Percentiles rank a stretch among this genome's conserved stretches.
phyloP scores from a whole-genome alignment of 2,329 filamentous ascomycete genomes.

The Tolypocladium amazonense region DNA sequence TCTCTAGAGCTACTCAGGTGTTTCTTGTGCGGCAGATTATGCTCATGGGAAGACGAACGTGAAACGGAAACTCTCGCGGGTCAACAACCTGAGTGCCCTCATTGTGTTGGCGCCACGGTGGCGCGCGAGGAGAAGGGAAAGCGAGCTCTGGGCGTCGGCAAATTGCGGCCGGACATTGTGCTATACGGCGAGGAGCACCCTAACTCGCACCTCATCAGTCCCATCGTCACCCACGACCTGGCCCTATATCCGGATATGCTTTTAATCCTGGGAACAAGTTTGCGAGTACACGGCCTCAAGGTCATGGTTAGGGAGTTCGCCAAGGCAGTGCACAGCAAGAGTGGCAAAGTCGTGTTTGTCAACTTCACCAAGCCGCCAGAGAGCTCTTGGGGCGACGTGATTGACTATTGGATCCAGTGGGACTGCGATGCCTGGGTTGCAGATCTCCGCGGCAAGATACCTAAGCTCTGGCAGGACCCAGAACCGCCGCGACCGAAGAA shows the following conservation, averaged over 20 bases:
- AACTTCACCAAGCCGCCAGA: constrained; percentile 64
- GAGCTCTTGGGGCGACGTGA: constrained; percentile 61
- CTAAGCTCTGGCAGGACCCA: constrained; percentile 47
- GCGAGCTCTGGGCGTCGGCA: constrained; percentile 55
- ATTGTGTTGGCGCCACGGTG: constrained; percentile 51
- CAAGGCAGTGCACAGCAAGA: constrained; percentile 56
- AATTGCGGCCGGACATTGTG: constrained; percentile 61
- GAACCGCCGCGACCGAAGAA: constrained; percentile 31
- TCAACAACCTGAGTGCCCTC: constrained; percentile 55
- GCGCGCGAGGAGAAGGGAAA: constrained; percentile 55
- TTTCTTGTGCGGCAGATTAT: constrained; percentile 47
- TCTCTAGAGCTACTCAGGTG: constrained; percentile 56
- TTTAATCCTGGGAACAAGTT: constrained; percentile 59
- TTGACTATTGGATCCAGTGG: constrained; percentile 67
- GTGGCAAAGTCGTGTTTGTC: constrained; percentile 61
- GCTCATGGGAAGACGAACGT: constrained; percentile 48
- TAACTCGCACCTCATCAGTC: constrained; percentile 54
- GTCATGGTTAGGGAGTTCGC: constrained; percentile 62
- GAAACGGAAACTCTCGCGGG: constrained; percentile 49
- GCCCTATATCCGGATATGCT: constrained; percentile 54
- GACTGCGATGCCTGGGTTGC: constrained; percentile 65
- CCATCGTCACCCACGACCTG: constrained; percentile 58
- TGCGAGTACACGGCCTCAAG: constrained; percentile 62
- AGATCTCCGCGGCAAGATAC: constrained; percentile 48
- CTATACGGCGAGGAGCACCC: constrained; percentile 67